Base-by-base conservation (phyloP, 1,284 basidiomycete species). In the Coriolopsis trogii region DNA sequence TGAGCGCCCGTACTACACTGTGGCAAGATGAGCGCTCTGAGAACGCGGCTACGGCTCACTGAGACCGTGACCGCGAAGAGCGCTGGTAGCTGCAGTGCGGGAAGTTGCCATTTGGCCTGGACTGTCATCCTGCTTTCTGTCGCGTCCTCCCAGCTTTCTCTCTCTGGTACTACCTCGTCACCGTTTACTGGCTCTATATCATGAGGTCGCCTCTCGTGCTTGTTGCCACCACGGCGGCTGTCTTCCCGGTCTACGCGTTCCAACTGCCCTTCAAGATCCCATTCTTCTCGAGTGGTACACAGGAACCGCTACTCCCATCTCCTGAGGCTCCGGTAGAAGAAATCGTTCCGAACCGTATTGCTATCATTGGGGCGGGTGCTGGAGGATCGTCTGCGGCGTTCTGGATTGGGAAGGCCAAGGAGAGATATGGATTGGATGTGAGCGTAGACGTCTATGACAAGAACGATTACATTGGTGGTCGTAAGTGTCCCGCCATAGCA, bases 311-410 rank as follows among this genome's bases (percentile, higher is more conserved):
- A n/a, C n/a, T 52, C 25, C 34, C 31, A 13, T 21, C 34, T 20
- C 49, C 51, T 20, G 38, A 53, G 12, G 29, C 43, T 2, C 45
- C 51, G 7, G 15, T 7, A 7, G 42, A 41, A 8, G 23, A 49
- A 2, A 44, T 36, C 2, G 31, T 65, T 51, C 51, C 55, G 0
- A 65, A 63, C 52, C 61, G 65, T 40, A 55, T 96, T 55, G 93
- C 93, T 6, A 85, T 96, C 63, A 82, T 96, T 37, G 94, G 94
- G 30, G 92, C 93, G 0, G 94, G 94, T 18, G 91, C 94, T 7
- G 90, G 81, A 7, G 95, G 94, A 3, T 84, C 84, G 9, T 86
- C 89, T 10, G 90, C 93, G 8, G 91, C 94, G 1, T 95, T 92
- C 69, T 95, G 93, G 84, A 80, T 96, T 43, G 73, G 79, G 6